Percentiles rank a stretch among this genome's conserved stretches.
These are phyloP conservation scores for Pachyrhizus erosus DNA, from an alignment of 306 rosid genomes.

Conservation along the genomic window DNA sequence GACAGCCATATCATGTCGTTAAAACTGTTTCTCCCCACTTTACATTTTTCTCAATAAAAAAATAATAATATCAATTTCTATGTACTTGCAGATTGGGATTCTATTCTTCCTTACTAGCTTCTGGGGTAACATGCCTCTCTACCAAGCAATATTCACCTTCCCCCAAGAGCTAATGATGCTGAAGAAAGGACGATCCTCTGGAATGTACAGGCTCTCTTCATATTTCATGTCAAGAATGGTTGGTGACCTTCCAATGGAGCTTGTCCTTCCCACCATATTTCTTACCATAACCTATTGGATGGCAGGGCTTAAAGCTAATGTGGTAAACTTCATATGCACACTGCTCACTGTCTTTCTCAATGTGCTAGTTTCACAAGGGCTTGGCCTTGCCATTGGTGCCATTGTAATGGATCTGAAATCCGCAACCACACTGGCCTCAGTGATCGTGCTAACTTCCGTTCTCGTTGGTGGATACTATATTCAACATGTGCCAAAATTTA, in stretches of 20 bases:
- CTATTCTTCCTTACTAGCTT: slow-evolving; percentile 38
- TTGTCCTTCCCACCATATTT: slow-evolving; percentile 55
- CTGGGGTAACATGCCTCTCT: slow-evolving; percentile 57
- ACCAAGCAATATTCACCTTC: slow-evolving; percentile 62
- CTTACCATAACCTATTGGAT: slow-evolving; percentile 56
- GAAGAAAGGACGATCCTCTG: slow-evolving; percentile 64
- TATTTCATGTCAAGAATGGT: slow-evolving; percentile 55
- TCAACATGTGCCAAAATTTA: slow-evolving; percentile 59
- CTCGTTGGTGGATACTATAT: slow-evolving; percentile 60
- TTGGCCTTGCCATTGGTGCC: slow-evolving; percentile 73
- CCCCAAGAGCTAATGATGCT: slow-evolving; percentile 63
- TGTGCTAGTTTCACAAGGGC: slow-evolving; percentile 62
- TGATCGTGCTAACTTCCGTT: slow-evolving; percentile 50
- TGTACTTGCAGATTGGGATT: slow-evolving; percentile 59
- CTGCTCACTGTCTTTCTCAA: slow-evolving; percentile 37
- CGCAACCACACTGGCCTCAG: slow-evolving; percentile 60
- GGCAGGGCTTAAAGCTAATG: slow-evolving; percentile 52
- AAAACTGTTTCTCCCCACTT: background rate
- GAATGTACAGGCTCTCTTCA: slow-evolving; percentile 74
- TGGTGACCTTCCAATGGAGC: slow-evolving; percentile 71
- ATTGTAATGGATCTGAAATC: slow-evolving; percentile 53
- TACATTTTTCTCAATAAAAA: background rate
- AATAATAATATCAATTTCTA: background rate
- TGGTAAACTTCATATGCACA: slow-evolving; percentile 40
- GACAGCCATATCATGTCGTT: background rate